Base-by-base conservation (phyloP, 2,329 filamentous ascomycete genomes). In the Calonectria pauciramosa region DNA sequence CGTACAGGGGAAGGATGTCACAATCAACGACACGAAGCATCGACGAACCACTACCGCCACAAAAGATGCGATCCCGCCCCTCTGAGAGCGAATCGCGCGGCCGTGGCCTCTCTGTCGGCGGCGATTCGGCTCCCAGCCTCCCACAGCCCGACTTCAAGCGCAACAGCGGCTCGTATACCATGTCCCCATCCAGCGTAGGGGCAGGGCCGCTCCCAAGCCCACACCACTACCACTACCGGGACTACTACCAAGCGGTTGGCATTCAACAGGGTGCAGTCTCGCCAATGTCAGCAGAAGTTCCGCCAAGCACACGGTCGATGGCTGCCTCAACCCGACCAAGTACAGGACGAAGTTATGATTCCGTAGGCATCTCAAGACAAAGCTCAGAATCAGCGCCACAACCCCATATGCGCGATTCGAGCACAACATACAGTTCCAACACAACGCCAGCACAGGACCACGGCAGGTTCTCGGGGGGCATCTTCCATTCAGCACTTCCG, bases 401-500 rank as follows among this genome's bases (percentile, higher is more conserved):
- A 30, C 44, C 63, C 14, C 83, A 84, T 47, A 86, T 88, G 49
- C 88, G 89, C 36, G 90, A 93, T 77, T 92, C 91, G 0, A 89
- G 85, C 74, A 90, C 90, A 16, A 89, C 88, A 6, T 89, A 90
- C 80, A 88, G 87, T 76, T 90, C 90, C 52, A 87, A 85, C 76
- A 86, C 87, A 72, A 86, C 87, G 73, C 86, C 85, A 47, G 83
- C 84, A 30, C 86, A 83, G 73, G 87, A 90, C 16, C 83, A 83
- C 38, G 88, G 89, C 49, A 92, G 93, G 52, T 93, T 91, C 80
- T 96, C 94, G 0, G 94, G 56, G 7, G 10, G 93, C 7, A 87
- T 98, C 28, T 98, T 98, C 87, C 95, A 95, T 75, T 98, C 96
- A 0, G 96, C 96, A 7, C 91, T 98, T 83, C 96, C 96, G 1